These are phyloP conservation scores for Globisporangium nagaii DNA, from an alignment of 352 stramenopile genomes.

Conservation along the genomic window DNA sequence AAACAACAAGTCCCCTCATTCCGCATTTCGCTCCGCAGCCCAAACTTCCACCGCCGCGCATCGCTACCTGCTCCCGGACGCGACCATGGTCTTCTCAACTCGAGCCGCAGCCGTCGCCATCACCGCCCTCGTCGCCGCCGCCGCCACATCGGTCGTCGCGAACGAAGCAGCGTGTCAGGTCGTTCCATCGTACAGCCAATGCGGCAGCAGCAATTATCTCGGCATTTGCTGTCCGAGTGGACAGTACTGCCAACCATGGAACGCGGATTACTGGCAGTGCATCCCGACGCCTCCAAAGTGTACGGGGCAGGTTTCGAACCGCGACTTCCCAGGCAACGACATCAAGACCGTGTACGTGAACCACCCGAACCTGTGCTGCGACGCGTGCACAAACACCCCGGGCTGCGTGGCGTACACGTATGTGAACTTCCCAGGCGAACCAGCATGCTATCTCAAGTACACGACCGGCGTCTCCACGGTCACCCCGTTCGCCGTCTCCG, in stretches of 20 bases:
- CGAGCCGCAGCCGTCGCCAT: too few relatives aligned
- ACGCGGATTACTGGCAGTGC: conserved; percentile 33
- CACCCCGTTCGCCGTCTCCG: conserved; percentile 28
- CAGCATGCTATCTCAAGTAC: conserved; percentile 39
- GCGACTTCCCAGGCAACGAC: conserved; percentile 40
- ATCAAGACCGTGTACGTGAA: conserved; percentile 36
- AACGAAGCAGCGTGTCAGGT: too few relatives aligned
- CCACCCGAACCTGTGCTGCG: conserved; percentile 24
- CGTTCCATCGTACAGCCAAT: too few relatives aligned
- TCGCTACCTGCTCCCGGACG: too few relatives aligned
- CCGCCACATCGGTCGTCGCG: too few relatives aligned
- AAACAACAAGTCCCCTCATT: too few relatives aligned
- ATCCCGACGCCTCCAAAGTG: conserved; percentile 25
- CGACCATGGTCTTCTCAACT: too few relatives aligned
- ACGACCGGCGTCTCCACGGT: conserved; percentile 17
- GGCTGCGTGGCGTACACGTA: conserved; percentile 45
- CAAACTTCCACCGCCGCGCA: too few relatives aligned
- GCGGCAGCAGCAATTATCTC: too few relatives aligned
- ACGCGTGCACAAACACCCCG: conserved; percentile 23
- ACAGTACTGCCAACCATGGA: conserved; percentile 44
- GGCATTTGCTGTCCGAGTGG: conserved; percentile 29
- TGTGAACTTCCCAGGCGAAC: conserved; percentile 32
- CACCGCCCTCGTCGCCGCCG: too few relatives aligned
- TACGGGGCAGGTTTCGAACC: conserved; percentile 22
- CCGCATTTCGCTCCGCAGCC: too few relatives aligned